Conservation (phyloP, 1,284 basidiomycete species). For the Fomitopsis pinicola region DNA sequence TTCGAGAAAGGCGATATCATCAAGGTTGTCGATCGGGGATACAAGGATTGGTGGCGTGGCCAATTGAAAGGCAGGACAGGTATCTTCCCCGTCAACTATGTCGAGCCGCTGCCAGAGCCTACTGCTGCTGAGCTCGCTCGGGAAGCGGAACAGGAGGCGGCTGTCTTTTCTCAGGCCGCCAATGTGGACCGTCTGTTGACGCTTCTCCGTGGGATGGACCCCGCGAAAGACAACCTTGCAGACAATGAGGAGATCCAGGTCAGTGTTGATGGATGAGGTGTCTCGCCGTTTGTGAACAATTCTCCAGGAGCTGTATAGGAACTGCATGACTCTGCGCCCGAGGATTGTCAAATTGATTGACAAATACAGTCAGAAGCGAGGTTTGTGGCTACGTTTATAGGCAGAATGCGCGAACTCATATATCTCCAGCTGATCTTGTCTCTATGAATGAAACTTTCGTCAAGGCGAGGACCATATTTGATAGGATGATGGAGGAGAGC, state of each 20-base stretch:
- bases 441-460: slow-evolving; percentile 90
- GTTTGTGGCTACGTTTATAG: slow-evolving; percentile 30
- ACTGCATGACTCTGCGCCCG: slow-evolving; percentile 84
- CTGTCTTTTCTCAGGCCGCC: slow-evolving; percentile 79
- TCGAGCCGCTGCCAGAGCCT: slow-evolving; percentile 89
- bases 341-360: slow-evolving; percentile 97
- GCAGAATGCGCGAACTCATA: neutral
- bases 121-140: slow-evolving; percentile 74
- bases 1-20: slow-evolving; percentile 95
- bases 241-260: slow-evolving; percentile 95
- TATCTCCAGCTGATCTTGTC: slow-evolving; percentile 67
- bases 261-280: neutral
- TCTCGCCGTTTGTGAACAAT: neutral
- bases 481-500: slow-evolving; percentile 89
- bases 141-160: slow-evolving; percentile 88
- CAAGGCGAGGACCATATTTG: slow-evolving; percentile 78
- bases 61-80: slow-evolving; percentile 91
- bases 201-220: slow-evolving; percentile 77
- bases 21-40: slow-evolving; percentile 92
- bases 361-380: slow-evolving; percentile 94
- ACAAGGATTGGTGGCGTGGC: slow-evolving; percentile 99
- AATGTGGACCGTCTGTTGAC: slow-evolving; percentile 87
- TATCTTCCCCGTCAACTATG: slow-evolving; percentile 98
- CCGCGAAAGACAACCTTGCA: slow-evolving; percentile 80
- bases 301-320: slow-evolving; percentile 84